Base-by-base conservation (phyloP, 352 stramenopile genomes). In the Phytophthora fragariaefolia region DNA sequence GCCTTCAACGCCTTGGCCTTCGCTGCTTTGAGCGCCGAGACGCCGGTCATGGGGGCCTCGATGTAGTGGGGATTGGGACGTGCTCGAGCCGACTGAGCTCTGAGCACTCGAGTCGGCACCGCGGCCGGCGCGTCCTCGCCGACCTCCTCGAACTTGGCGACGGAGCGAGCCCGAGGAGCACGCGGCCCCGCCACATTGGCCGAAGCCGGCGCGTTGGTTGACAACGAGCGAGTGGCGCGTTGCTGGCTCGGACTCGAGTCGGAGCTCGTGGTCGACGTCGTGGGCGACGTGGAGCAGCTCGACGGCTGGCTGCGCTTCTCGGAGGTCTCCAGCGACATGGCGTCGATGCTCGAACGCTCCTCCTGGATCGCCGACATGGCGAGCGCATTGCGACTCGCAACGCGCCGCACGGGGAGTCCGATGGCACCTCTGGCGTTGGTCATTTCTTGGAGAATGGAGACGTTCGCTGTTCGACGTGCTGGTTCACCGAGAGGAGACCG, bases 281-380 rank as follows among this genome's bases (percentile, higher is more conserved):
- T 67, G 15, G 64, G 58, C 23, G 64, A 69, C 28, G 63, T 64
- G 0, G 51, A 62, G 18, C 63, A 71, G 42, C 42, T 55, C 12
- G 62, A 43, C 8, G 42, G 54, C 8, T 42, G 17, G n/a, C 28
- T 40, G 15, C 43, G 56, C 17, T 24, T 46, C 3, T 56, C 30
- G 18, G 63, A 30, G 17, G 58, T 40, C 24, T 43, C 42, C 0
- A 49, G 20, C 10, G 61, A 30, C 40, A 51, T 30, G 7, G 23
- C 54, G 3, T 73, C 53, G 22, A 69, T 6, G 58, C 42, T 64
- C 38, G 57, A 50, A 17, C 55, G 61, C 42, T 23, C 27, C 32
- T 76, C 69, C 34, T 76, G 53, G 23, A 76, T 76, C 12, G 64
- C 69, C 20, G 69, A 76, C 69, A 76, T 73, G 47, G 60, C 64